Conservation (phyloP, 1,139 yeast species). For the Candida gigantensis region DNA sequence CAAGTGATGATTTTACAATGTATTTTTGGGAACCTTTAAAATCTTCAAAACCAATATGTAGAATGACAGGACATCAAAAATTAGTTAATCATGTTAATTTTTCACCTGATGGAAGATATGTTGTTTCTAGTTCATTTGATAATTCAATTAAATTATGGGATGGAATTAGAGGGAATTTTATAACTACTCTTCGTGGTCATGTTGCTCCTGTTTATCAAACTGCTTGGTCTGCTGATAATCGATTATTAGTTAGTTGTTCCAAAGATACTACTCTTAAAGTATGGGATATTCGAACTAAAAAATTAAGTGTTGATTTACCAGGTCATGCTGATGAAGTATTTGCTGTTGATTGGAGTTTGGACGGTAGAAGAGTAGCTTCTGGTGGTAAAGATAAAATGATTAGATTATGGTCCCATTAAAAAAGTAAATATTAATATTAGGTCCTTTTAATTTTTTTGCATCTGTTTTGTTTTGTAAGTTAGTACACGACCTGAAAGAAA, state of each 20-base stretch:
- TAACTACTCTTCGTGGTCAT: slow-evolving; percentile 92
- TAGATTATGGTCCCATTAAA: slow-evolving; percentile 83
- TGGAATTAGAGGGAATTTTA: slow-evolving; percentile 86
- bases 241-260: slow-evolving; percentile 88
- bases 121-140: slow-evolving; percentile 94
- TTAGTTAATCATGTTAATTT: slow-evolving; percentile 93
- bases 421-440: too few relatives aligned
- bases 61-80: slow-evolving; percentile 98
- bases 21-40: slow-evolving; percentile 92
- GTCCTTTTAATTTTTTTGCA: too few relatives aligned
- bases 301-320: slow-evolving; percentile 84
- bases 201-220: slow-evolving; percentile 98
- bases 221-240: slow-evolving; percentile 97
- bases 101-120: slow-evolving; percentile 90
- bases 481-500: slow-evolving; percentile 4
- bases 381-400: slow-evolving; percentile 97
- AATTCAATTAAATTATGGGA: slow-evolving; percentile 96
- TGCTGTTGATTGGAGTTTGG: slow-evolving; percentile 98
- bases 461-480: too few relatives aligned
- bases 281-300: slow-evolving; percentile 90
- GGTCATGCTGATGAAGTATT: slow-evolving; percentile 96
- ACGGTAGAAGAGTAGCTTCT: slow-evolving; percentile 88
- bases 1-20: slow-evolving; percentile 97
- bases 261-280: slow-evolving; percentile 96
- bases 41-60: slow-evolving; percentile 75